phyloP scores from a whole-genome alignment of 805 yeast genomes.

The Zygosaccharomyces bailii region DNA sequence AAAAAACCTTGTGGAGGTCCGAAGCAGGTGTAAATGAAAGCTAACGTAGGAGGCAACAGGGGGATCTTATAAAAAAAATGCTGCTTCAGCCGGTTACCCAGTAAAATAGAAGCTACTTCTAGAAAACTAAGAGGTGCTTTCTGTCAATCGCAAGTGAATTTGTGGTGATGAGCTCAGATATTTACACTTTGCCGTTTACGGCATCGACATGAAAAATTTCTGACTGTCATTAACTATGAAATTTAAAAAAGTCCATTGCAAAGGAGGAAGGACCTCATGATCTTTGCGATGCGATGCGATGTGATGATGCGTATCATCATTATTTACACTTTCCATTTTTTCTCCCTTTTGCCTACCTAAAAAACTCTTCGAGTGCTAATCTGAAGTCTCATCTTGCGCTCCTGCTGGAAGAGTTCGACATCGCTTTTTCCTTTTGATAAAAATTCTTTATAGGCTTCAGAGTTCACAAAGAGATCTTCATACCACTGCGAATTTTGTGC shows the following conservation, averaged over 20 bases:
- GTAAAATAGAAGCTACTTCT: conserved; percentile 1
- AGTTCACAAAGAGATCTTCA: conserved; percentile 16
- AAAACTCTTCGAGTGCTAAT: conserved; percentile 24
- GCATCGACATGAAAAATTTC: conserved; percentile 7
- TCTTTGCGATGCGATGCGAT: not conserved
- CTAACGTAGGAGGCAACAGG: not conserved
- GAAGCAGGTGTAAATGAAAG: not conserved
- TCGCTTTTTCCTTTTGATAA: conserved; percentile 4
- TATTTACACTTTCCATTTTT: conserved; percentile 5
- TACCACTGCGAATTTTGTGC: conserved; percentile 19
- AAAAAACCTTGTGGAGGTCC: no score
- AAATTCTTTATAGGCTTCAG: conserved; percentile 19
- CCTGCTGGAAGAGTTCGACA: conserved; percentile 9
- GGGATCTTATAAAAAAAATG: not conserved
- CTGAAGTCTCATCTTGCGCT: conserved; percentile 20
- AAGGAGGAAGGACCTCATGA: not conserved
- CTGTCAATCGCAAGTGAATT: conserved; percentile 5
- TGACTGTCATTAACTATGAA: not conserved
- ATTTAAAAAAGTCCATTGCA: not conserved
- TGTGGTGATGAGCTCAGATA: conserved; percentile 7
- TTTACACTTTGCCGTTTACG: conserved; percentile 6
- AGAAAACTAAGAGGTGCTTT: conserved; percentile 5
- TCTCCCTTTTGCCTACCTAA: conserved; percentile 5
- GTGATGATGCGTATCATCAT: not conserved
- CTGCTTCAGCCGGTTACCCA: not conserved